Conservation (phyloP, 2,329 filamentous ascomycete species). For the Penicillium verrucosum region DNA sequence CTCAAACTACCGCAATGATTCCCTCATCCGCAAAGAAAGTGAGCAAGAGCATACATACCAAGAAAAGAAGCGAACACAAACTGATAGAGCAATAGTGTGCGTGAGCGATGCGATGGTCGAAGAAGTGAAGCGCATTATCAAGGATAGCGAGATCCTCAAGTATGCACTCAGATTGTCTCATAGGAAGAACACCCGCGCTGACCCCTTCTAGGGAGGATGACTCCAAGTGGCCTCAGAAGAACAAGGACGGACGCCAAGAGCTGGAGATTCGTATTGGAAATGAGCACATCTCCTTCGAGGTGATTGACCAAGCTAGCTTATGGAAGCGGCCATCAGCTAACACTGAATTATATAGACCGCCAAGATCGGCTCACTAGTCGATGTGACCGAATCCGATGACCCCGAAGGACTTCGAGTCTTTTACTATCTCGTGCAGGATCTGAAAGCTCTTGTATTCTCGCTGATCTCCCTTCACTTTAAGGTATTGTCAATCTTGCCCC, state of each 20-base stretch:
- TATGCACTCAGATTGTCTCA: conserved; percentile 43
- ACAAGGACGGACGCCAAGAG: conserved; percentile 96
- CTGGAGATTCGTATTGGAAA: conserved; percentile 90
- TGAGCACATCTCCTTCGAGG: conserved; percentile 98
- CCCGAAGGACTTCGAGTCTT: conserved; percentile 95
- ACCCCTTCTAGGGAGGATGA: conserved; percentile 76
- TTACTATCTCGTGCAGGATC: conserved; percentile 96
- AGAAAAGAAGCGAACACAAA: neutral
- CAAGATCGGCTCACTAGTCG: conserved; percentile 94
- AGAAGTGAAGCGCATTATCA: conserved; percentile 96
- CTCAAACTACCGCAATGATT: conserved; percentile 98
- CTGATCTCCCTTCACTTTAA: conserved; percentile 97
- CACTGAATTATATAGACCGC: conserved; percentile 64
- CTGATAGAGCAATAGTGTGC: conserved; percentile 65
- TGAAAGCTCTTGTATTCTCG: conserved; percentile 95
- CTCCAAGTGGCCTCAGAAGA: conserved; percentile 97
- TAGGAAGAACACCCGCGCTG: conserved; percentile 19
- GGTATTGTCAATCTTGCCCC: conserved; percentile 42
- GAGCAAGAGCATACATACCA: conserved; percentile 39
- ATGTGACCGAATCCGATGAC: conserved; percentile 93
- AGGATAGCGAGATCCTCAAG: conserved; percentile 96
- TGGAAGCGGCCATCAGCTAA: neutral
- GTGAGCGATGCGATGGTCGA: conserved; percentile 86
- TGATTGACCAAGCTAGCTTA: conserved; percentile 34
- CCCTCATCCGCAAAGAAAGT: conserved; percentile 99